phyloP scores from a whole-genome alignment of 2,329 filamentous ascomycete genomes.

The Coniella vitis region DNA sequence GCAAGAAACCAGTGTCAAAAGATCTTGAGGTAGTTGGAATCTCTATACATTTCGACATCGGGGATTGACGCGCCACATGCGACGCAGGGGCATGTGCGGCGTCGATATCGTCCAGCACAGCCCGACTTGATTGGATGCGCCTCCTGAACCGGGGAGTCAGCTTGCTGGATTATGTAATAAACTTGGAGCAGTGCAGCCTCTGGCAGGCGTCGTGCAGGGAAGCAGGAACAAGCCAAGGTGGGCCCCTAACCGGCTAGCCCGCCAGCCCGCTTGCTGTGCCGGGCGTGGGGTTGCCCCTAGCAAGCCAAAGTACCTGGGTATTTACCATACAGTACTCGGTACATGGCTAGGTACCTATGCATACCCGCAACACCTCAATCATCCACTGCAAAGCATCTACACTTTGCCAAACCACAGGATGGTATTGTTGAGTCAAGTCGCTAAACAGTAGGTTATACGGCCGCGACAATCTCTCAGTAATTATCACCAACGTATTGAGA shows the following conservation, averaged over 20 bases:
- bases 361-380: no score
- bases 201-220: not conserved
- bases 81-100: not conserved
- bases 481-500: not conserved
- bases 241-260: not conserved
- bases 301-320: no score
- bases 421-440: no score
- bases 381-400: no score
- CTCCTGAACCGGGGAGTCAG: not conserved
- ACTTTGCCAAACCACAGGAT: no score
- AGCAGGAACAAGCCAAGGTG: no score
- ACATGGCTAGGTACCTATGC: no score
- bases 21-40: slow-evolving; percentile 1
- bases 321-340: no score
- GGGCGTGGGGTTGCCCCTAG: no score
- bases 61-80: slow-evolving; percentile 4
- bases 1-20: not conserved
- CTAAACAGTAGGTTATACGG: no score
- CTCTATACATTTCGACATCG: slow-evolving; percentile 7
- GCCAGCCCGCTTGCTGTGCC: not conserved
- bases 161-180: not conserved
- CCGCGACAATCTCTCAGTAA: not conserved
- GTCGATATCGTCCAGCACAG: not conserved
- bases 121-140: not conserved
- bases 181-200: not conserved